These are phyloP conservation scores for Coemansia sp. DNA, from an alignment of 192 early-diverging fungal species.

Conservation along the genomic window DNA sequence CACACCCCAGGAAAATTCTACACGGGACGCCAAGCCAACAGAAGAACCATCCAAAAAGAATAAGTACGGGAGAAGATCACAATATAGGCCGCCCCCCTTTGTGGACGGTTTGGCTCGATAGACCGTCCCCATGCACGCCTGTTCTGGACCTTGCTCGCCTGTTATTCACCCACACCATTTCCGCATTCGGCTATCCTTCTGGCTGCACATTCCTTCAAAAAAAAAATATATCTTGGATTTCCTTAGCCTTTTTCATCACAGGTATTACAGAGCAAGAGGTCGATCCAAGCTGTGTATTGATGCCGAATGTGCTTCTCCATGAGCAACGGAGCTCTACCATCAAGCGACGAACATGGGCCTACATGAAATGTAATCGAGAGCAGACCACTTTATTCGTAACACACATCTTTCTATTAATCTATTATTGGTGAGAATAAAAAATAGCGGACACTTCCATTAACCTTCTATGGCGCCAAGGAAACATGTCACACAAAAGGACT, in stretches of 20 bases:
- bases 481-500: neutral
- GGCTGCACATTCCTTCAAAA: neutral
- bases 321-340: neutral
- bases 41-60: neutral
- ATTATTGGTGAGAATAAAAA: neutral
- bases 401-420: neutral
- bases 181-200: conserved; percentile 1
- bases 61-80: neutral
- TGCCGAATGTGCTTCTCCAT: neutral
- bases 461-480: neutral
- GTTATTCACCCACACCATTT: neutral
- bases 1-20: neutral
- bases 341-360: neutral
- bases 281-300: no score
- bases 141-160: neutral
- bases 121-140: neutral
- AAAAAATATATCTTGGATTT: neutral
- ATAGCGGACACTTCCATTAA: neutral
- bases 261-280: no score
- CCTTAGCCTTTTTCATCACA: neutral
- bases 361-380: neutral
- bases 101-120: neutral
- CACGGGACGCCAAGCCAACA: conserved; percentile 1
- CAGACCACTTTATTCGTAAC: neutral
- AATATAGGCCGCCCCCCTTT: neutral